A percentile compares a stretch with the other conserved stretches of the same genome.
phyloP scores from a whole-genome alignment of 805 yeast species.

The Candida xyloterini region DNA sequence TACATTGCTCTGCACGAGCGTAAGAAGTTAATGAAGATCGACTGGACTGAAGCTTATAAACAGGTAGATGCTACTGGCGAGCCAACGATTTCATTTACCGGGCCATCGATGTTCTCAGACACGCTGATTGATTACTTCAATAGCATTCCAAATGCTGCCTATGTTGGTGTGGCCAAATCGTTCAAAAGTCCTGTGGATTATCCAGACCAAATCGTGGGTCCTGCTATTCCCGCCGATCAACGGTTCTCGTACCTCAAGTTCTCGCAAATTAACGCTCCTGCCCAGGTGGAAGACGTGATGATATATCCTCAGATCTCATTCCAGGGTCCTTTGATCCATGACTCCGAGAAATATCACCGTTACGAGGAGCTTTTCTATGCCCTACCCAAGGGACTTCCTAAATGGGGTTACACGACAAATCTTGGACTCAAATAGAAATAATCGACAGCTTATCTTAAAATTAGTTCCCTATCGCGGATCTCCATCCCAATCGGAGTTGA shows the following conservation, averaged over 20 bases:
- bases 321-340: slow-evolving; percentile 14
- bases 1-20: slow-evolving; percentile 15
- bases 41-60: slow-evolving; percentile 18
- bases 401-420: slow-evolving; percentile 17
- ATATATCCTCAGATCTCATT: slow-evolving; percentile 21
- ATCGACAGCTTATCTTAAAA: background rate
- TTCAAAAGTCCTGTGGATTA: slow-evolving; percentile 6
- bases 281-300: slow-evolving; percentile 22
- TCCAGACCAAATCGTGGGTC: slow-evolving; percentile 15
- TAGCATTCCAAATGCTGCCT: slow-evolving; percentile 11
- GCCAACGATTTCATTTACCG: slow-evolving; percentile 23
- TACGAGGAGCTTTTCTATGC: slow-evolving; percentile 21
- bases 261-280: slow-evolving; percentile 20
- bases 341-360: slow-evolving; percentile 7
- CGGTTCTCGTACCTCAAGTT: slow-evolving; percentile 22
- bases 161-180: slow-evolving; percentile 8
- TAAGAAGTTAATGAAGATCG: slow-evolving; percentile 8
- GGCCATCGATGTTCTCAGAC: slow-evolving; percentile 25
- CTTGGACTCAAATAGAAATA: slow-evolving; percentile 5
- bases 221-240: slow-evolving; percentile 13
- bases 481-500: no score
- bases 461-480: no score
- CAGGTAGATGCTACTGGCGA: slow-evolving; percentile 22
- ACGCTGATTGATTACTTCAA: slow-evolving; percentile 25
- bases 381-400: slow-evolving; percentile 23